Evolutionary conservation across 176 grass and related monocot genomes (phyloP).

Genomic region (Aegilops umbellulata): DNA sequence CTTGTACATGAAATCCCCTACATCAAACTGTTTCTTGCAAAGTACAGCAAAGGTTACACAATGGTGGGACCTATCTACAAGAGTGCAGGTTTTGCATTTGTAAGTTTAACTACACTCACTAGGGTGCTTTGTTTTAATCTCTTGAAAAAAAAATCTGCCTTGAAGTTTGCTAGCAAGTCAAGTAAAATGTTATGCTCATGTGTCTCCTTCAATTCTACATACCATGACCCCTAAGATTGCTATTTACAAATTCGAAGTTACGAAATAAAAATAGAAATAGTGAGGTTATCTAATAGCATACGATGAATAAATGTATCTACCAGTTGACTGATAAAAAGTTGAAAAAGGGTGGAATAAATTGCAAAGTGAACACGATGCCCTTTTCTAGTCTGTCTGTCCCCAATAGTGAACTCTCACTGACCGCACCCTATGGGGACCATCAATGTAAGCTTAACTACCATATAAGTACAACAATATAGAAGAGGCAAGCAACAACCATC

Average conservation of each 20-base stretch:
- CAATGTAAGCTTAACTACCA: too few relatives aligned
- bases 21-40: conserved; percentile 44
- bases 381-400: too few relatives aligned
- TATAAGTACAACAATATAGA: too few relatives aligned
- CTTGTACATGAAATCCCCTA: conserved; percentile 44
- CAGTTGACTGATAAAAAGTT: background rate
- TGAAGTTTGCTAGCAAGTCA: background rate
- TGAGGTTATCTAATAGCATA: background rate
- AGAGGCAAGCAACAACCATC: too few relatives aligned
- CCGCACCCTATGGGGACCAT: too few relatives aligned
- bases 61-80: conserved; percentile 50
- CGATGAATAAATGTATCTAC: background rate
- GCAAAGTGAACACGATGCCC: too few relatives aligned
- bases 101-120: background rate
- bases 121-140: background rate
- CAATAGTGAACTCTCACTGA: too few relatives aligned
- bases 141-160: background rate
- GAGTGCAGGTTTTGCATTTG: conserved; percentile 42
- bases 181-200: background rate
- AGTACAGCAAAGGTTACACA: conserved; percentile 27
- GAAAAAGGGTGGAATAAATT: background rate
- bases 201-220: background rate
- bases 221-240: background rate
- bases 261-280: background rate
- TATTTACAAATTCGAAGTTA: background rate